These are phyloP conservation scores for Dactylonectria macrodidyma DNA, from an alignment of 2,329 filamentous ascomycete species.

Conservation along the genomic window DNA sequence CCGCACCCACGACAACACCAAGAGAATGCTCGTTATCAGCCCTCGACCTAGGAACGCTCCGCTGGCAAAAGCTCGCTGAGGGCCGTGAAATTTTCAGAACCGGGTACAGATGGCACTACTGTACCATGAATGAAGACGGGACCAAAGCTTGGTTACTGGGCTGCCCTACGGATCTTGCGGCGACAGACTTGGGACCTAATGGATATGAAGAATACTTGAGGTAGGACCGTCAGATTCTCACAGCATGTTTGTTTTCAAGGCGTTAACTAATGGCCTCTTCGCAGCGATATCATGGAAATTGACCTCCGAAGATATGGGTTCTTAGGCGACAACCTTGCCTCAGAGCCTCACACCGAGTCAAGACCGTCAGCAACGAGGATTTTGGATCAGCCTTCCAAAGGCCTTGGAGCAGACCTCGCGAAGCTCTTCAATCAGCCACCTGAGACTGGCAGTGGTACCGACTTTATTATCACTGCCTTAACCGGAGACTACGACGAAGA, in stretches of 20 bases:
- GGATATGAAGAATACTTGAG: constrained; percentile 91
- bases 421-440: constrained; percentile 89
- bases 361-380: constrained; percentile 65
- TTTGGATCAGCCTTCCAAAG: constrained; percentile 71
- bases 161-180: constrained; percentile 81
- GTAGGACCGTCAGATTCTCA: constrained; percentile 41
- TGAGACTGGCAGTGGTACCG: constrained; percentile 87
- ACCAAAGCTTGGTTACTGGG: constrained; percentile 98
- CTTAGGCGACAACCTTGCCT: constrained; percentile 81
- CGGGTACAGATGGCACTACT: constrained; percentile 98
- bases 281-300: constrained; percentile 89
- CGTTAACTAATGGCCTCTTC: constrained; percentile 35
- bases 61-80: constrained; percentile 96
- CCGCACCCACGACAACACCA: constrained; percentile 87
- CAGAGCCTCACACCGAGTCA: constrained; percentile 67
- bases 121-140: constrained; percentile 93
- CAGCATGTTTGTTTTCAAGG: not conserved
- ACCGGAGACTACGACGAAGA: constrained; percentile 82
- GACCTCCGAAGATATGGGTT: constrained; percentile 94
- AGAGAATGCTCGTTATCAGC: constrained; percentile 93
- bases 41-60: constrained; percentile 86
- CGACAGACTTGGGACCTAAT: constrained; percentile 76
- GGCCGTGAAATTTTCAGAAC: constrained; percentile 93
- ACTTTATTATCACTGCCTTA: constrained; percentile 92
- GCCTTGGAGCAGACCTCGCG: constrained; percentile 87